phyloP scores from a whole-genome alignment of 2,329 filamentous ascomycete species.

The Fusarium nisikadoi region DNA sequence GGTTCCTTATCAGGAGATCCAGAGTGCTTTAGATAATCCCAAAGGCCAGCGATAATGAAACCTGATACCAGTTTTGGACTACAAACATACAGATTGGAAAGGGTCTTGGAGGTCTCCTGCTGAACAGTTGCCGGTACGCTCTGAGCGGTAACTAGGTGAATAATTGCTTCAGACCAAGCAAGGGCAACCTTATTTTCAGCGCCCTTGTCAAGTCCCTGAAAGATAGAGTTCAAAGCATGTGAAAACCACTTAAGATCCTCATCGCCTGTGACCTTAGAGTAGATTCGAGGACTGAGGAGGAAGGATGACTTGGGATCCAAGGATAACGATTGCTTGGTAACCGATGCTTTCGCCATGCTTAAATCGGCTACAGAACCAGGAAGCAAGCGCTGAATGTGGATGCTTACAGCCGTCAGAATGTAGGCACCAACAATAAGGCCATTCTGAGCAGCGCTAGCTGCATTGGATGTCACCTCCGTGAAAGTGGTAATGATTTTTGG shows the following conservation, averaged over 20 bases:
- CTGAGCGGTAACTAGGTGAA: conserved; percentile 78
- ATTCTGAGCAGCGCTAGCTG: conserved; percentile 80
- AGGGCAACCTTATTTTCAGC: conserved; percentile 62
- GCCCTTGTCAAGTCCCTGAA: conserved; percentile 63
- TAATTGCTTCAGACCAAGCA: conserved; percentile 85
- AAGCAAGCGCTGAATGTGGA: conserved; percentile 63
- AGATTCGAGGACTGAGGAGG: conserved; percentile 84
- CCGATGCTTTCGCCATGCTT: conserved; percentile 65
- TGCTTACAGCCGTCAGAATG: conserved; percentile 73
- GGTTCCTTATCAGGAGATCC: conserved; percentile 81
- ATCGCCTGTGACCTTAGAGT: conserved; percentile 78
- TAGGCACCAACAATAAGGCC: conserved; percentile 85
- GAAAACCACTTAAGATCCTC: conserved; percentile 84
- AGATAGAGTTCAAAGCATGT: conserved; percentile 73
- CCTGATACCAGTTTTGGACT: conserved; percentile 67
- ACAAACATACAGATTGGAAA: conserved; percentile 73
- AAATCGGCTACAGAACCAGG: conserved; percentile 61
- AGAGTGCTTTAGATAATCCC: conserved; percentile 79
- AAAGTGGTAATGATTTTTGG: conserved; percentile 74
- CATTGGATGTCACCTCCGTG: conserved; percentile 81
- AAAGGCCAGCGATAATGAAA: conserved; percentile 78
- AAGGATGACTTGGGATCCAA: conserved; percentile 87
- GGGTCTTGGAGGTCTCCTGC: conserved; percentile 67
- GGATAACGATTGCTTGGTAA: conserved; percentile 73
- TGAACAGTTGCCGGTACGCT: conserved; percentile 70